Evolutionary conservation across 169 alveolate species (phyloP).

Genomic region (Ichthyophthirius multifiliis): DNA sequence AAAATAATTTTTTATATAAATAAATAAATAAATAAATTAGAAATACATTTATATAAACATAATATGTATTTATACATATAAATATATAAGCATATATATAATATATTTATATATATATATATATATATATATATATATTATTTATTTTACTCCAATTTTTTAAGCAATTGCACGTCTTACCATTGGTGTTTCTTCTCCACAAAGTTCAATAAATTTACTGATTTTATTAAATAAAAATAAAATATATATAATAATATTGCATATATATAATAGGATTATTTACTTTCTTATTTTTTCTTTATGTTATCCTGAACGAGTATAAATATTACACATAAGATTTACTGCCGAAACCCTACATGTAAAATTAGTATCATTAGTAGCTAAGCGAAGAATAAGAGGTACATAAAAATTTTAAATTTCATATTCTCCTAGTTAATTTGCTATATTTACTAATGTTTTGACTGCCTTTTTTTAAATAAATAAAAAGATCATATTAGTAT

Average conservation of each 20-base stretch:
- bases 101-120: neutral
- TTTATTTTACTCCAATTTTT: slow-evolving; percentile 48
- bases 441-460: slow-evolving; percentile 51
- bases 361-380: slow-evolving; percentile 65
- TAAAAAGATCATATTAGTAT: too few relatives aligned
- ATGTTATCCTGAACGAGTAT: slow-evolving; percentile 58
- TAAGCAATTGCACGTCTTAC: slow-evolving; percentile 77
- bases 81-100: neutral
- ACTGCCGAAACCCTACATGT: slow-evolving; percentile 78
- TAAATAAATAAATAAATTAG: neutral
- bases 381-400: slow-evolving; percentile 54
- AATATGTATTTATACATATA: neutral
- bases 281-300: slow-evolving; percentile 69
- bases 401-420: slow-evolving; percentile 49
- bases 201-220: slow-evolving; percentile 70
- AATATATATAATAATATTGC: neutral
- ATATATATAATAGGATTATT: neutral
- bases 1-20: too few relatives aligned
- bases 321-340: slow-evolving; percentile 60
- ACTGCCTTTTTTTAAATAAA: too few relatives aligned
- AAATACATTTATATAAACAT: too few relatives aligned
- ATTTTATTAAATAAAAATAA: neutral
- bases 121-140: neutral
- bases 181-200: slow-evolving; percentile 83
- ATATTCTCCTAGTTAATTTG: slow-evolving; percentile 49